These are phyloP conservation scores for Lenzites betulinus DNA, from an alignment of 768 basidiomycete genomes.

Conservation along the genomic window DNA sequence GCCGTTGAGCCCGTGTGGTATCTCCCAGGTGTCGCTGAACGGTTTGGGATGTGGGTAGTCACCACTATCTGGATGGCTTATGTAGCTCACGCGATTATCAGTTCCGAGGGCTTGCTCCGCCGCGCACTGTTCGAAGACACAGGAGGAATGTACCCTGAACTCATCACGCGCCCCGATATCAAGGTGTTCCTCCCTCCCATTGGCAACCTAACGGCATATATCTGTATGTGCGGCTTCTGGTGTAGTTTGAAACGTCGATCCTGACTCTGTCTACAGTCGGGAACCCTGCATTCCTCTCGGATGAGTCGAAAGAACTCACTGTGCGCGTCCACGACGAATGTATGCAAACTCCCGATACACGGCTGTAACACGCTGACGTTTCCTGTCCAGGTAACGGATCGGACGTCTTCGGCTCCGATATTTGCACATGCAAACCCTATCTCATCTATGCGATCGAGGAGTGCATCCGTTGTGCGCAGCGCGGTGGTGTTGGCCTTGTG, in stretches of 20 bases:
- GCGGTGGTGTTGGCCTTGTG: constrained; percentile 89
- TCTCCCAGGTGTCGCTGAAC: constrained; percentile 87
- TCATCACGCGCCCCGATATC: constrained; percentile 93
- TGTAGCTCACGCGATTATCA: constrained; percentile 29
- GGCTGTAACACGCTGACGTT: background rate
- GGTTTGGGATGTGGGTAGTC: constrained; percentile 82
- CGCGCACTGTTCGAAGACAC: constrained; percentile 96
- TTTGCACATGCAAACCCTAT: constrained; percentile 93
- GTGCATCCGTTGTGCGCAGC: constrained; percentile 79
- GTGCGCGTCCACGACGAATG: constrained; percentile 95
- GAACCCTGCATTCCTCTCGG: constrained; percentile 73
- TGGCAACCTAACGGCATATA: constrained; percentile 88
- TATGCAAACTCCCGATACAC: constrained; percentile 33
- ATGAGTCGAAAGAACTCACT: constrained; percentile 78
- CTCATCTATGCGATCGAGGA: constrained; percentile 92
- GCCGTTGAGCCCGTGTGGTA: constrained; percentile 98
- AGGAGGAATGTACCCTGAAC: constrained; percentile 94
- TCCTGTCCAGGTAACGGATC: constrained; percentile 81
- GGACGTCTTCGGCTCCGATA: constrained; percentile 94
- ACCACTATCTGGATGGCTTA: background rate
- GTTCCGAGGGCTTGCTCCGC: constrained; percentile 81
- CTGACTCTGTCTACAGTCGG: constrained; percentile 56
- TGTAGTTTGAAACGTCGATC: background rate
- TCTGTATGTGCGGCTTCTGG: constrained; percentile 54
- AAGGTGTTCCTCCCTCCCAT: constrained; percentile 96